phyloP scores from a whole-genome alignment of 2,329 filamentous ascomycete genomes.

The Chaetomium sp. region DNA sequence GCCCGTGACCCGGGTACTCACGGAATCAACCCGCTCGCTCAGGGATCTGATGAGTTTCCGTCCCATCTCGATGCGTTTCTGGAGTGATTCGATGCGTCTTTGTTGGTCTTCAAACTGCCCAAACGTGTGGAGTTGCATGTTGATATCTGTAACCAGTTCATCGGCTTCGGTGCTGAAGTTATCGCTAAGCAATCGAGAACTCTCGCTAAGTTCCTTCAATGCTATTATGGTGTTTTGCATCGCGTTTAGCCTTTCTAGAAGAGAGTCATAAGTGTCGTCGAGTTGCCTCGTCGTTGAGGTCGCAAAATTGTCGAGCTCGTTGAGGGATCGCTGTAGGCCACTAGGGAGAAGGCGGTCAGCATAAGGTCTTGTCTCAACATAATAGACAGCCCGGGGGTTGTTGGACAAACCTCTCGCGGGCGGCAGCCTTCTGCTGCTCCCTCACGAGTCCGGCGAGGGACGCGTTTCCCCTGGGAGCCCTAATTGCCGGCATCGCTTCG shows the following conservation, averaged over 20 bases:
- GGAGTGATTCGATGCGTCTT: constrained; percentile 53
- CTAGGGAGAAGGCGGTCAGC: constrained; percentile 29
- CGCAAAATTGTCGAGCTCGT: constrained; percentile 53
- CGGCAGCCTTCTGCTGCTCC: constrained; percentile 36
- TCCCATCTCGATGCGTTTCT: constrained; percentile 54
- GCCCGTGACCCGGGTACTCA: constrained; percentile 56
- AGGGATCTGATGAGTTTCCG: constrained; percentile 54
- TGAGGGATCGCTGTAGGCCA: constrained; percentile 45
- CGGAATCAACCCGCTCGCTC: constrained; percentile 56
- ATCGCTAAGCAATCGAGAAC: constrained; percentile 51
- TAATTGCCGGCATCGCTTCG: constrained; percentile 14
- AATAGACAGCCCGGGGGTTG: constrained; percentile 9
- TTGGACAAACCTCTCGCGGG: constrained; percentile 34
- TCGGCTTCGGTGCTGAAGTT: constrained; percentile 55
- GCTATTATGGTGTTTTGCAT: constrained; percentile 59
- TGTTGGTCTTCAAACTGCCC: constrained; percentile 61
- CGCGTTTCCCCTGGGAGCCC: constrained; percentile 32
- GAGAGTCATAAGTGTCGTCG: constrained; percentile 67
- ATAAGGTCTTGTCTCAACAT: not conserved
- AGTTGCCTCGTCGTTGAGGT: constrained; percentile 57
- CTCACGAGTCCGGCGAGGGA: constrained; percentile 33
- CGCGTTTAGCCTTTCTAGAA: constrained; percentile 60
- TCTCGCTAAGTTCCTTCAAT: constrained; percentile 59
- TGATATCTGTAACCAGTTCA: constrained; percentile 54
- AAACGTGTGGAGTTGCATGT: constrained; percentile 53